These are phyloP conservation scores for Draba incana DNA, from an alignment of 345 rosid genomes.

Conservation along the genomic window DNA sequence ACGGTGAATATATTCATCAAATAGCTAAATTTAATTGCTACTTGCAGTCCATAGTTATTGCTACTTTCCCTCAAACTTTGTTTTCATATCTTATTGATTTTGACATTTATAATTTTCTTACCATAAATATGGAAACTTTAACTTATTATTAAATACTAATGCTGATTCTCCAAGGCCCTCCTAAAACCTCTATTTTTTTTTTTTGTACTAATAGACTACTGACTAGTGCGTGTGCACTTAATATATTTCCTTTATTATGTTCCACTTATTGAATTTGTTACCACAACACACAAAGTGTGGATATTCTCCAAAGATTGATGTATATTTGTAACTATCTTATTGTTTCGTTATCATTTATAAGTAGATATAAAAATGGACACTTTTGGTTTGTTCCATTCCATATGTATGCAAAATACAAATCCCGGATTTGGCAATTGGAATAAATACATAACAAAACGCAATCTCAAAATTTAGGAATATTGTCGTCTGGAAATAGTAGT, in stretches of 20 bases:
- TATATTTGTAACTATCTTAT: not conserved
- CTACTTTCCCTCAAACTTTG: constrained; percentile 23
- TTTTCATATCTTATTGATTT: constrained; percentile 34
- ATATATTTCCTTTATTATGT: not conserved
- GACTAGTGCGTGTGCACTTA: not conserved
- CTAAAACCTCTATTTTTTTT: not conserved
- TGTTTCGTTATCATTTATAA: not conserved
- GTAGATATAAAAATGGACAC: not conserved
- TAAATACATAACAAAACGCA: constrained; percentile 25
- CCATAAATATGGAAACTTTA: not conserved
- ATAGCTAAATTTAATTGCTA: not conserved
- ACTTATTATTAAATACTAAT: not conserved
- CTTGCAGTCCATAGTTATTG: constrained; percentile 30
- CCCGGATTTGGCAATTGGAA: constrained; percentile 40
- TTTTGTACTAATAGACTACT: not conserved
- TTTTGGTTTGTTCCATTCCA: constrained; percentile 30
- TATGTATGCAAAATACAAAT: constrained; percentile 28
- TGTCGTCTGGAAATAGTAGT: constrained; percentile 15
- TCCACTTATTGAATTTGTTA: not conserved
- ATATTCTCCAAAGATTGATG: not conserved
- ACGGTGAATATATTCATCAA: too few relatives aligned
- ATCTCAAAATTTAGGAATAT: constrained; percentile 35
- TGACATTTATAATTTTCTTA: not conserved
- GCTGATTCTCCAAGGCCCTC: not conserved
- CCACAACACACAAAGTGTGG: not conserved